Evolutionary conservation across 176 grass and related monocot genomes (phyloP).

Genomic region (Ananas comosus): DNA sequence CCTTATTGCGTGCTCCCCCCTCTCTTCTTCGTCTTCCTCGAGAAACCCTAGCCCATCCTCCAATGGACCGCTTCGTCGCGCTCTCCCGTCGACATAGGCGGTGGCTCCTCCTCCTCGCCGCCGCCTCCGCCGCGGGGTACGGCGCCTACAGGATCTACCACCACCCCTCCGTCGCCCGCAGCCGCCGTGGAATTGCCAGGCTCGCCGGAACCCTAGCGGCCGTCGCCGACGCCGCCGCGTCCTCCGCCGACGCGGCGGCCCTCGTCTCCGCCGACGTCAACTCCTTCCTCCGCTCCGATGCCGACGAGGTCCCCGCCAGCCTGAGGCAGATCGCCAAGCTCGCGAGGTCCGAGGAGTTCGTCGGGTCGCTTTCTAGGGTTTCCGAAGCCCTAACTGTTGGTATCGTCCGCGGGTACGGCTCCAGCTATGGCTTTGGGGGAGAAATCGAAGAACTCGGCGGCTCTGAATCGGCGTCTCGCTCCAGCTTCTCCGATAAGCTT

Average conservation of each 20-base stretch:
- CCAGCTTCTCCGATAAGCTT: conserved; percentile 46
- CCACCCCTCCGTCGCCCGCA: conserved; percentile 52
- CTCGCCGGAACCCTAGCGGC: conserved; percentile 40
- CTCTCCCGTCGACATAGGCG: conserved; percentile 50
- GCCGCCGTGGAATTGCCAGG: conserved; percentile 40
- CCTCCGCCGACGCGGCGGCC: conserved; percentile 51
- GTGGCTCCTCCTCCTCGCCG: conserved; percentile 35
- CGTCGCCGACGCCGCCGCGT: conserved; percentile 46
- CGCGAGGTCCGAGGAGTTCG: conserved; percentile 59
- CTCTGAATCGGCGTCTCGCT: background rate
- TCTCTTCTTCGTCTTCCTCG: background rate
- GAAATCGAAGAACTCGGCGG: background rate
- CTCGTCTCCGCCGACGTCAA: conserved; percentile 63
- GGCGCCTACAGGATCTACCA: conserved; percentile 81
- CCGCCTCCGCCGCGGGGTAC: conserved; percentile 21
- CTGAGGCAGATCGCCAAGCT: conserved; percentile 67
- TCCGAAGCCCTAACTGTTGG: conserved; percentile 56
- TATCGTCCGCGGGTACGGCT: conserved; percentile 26
- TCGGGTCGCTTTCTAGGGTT: conserved; percentile 39
- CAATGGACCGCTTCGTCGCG: conserved; percentile 37
- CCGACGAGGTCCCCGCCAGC: conserved; percentile 64
- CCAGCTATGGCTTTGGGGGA: conserved; percentile 9
- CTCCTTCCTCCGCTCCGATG: conserved; percentile 58
- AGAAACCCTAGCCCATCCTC: conserved; percentile 21
- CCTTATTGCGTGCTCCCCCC: background rate